phyloP scores from a whole-genome alignment of 2,329 filamentous ascomycete genomes.

The Fusarium palustre region DNA sequence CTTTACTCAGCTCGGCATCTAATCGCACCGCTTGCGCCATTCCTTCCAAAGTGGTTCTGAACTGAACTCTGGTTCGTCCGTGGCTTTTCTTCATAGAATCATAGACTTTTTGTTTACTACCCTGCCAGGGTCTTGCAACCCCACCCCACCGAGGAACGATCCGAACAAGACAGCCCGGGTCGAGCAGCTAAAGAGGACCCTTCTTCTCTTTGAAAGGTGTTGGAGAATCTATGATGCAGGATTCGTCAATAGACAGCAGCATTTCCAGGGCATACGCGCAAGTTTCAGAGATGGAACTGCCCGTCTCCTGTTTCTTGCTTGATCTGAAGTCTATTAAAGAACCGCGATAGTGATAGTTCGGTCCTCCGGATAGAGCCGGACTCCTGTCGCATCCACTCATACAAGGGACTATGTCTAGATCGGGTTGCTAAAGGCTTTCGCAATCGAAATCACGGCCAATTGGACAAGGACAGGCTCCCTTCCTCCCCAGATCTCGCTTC shows the following conservation, averaged over 20 bases:
- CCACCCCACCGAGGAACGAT: slow-evolving; percentile 32
- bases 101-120: slow-evolving; percentile 34
- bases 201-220: slow-evolving; percentile 3
- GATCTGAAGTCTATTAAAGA: slow-evolving; percentile 6
- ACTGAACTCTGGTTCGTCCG: slow-evolving; percentile 36
- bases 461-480: slow-evolving; percentile 34
- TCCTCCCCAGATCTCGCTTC: slow-evolving; percentile 43
- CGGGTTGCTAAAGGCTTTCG: slow-evolving; percentile 42
- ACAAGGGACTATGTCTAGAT: slow-evolving; percentile 45
- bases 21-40: slow-evolving; percentile 43
- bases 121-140: slow-evolving; percentile 27
- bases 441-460: slow-evolving; percentile 44
- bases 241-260: background rate
- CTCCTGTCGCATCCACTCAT: slow-evolving; percentile 47
- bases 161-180: slow-evolving; percentile 16
- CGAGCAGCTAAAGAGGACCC: slow-evolving; percentile 12
- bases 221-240: slow-evolving; percentile 12
- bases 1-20: slow-evolving; percentile 41
- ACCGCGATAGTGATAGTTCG: slow-evolving; percentile 30
- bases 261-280: background rate
- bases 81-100: slow-evolving; percentile 35
- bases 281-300: background rate
- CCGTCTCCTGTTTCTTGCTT: slow-evolving; percentile 1
- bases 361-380: slow-evolving; percentile 30
- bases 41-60: slow-evolving; percentile 33